These are phyloP conservation scores for Houttuynia cordata DNA, from an alignment of 164 flowering plant species.

Conservation along the genomic window DNA sequence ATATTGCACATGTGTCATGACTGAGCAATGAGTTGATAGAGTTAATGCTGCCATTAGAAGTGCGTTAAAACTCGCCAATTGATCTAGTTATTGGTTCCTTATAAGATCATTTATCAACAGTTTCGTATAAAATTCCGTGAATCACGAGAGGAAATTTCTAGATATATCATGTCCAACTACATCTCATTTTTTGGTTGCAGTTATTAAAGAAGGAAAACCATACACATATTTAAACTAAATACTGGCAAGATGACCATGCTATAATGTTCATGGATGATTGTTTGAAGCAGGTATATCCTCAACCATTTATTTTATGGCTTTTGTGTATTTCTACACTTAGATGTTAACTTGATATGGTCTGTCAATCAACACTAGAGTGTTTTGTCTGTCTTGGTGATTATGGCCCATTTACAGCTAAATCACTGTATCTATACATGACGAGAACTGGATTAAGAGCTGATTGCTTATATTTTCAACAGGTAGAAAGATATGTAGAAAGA, in stretches of 20 bases:
- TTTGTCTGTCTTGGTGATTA: neutral
- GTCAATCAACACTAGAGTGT: too few species aligned
- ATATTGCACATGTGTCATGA: too few species aligned
- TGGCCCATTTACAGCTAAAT: neutral
- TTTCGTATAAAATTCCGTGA: neutral
- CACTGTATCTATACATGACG: neutral
- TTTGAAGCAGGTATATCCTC: constrained; percentile 52
- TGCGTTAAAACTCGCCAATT: too few species aligned
- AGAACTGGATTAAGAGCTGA: neutral
- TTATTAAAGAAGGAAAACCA: constrained; percentile 50
- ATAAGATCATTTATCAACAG: too few species aligned
- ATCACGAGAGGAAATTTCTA: neutral
- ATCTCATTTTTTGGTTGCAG: constrained; percentile 25
- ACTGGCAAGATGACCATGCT: constrained; percentile 95
- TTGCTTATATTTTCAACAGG: constrained; percentile 21
- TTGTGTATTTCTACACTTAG: too few species aligned
- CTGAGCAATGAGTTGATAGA: too few species aligned
- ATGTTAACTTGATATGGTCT: too few species aligned
- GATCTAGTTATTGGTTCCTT: too few species aligned
- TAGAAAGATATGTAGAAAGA: constrained; percentile 47
- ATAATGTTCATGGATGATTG: constrained; percentile 85
- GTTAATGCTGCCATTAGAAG: too few species aligned
- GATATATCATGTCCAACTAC: neutral
- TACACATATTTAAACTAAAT: constrained; percentile 75
- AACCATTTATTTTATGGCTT: neutral